phyloP scores from a whole-genome alignment of 441 rosid genomes.

The Populus tomentosa region DNA sequence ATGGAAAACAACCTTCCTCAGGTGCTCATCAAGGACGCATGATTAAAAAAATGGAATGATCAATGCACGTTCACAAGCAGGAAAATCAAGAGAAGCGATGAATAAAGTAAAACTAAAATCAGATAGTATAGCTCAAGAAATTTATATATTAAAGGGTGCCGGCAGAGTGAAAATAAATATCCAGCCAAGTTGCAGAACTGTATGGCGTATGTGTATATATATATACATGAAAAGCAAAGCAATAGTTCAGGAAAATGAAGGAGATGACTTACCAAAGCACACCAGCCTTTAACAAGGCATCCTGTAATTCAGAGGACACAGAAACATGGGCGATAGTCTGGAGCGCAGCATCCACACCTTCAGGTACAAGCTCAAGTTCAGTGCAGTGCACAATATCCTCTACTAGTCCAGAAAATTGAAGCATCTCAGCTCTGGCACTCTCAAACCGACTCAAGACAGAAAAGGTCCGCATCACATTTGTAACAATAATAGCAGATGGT shows the following conservation, averaged over 20 bases:
- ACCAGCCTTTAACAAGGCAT: constrained; percentile 84
- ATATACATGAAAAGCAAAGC: neutral
- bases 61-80: neutral
- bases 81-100: neutral
- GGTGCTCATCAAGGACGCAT: neutral
- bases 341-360: constrained; percentile 93
- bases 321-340: constrained; percentile 83
- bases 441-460: constrained; percentile 91
- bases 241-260: neutral
- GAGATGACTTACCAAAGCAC: constrained; percentile 72
- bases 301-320: constrained; percentile 80
- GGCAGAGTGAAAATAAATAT: neutral
- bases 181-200: neutral
- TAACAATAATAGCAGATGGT: constrained; percentile 89
- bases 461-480: constrained; percentile 90
- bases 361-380: constrained; percentile 94
- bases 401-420: constrained; percentile 70
- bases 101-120: neutral
- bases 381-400: constrained; percentile 96
- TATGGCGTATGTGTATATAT: neutral
- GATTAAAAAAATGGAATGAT: neutral
- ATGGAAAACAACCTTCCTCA: neutral
- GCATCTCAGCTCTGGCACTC: constrained; percentile 80
- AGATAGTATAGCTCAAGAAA: neutral
- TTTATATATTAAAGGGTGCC: neutral